Conservation (phyloP, 192 early-diverging fungal species). For the Coemansia sp. region DNA sequence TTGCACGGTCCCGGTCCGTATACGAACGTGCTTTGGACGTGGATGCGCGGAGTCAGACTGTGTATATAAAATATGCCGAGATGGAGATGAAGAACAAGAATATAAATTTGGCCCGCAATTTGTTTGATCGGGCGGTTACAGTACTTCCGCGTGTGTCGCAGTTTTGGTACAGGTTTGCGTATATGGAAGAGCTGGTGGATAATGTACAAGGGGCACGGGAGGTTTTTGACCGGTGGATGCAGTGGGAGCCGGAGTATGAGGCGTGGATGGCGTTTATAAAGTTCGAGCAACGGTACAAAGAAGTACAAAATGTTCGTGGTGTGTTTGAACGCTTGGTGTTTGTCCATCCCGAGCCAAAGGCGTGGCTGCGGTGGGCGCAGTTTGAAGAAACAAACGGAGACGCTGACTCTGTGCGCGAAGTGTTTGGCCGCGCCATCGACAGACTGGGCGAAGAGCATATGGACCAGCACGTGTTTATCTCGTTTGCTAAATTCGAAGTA, state of each 20-base stretch:
- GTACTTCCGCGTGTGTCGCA: conserved; percentile 81
- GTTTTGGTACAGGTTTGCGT: conserved; percentile 95
- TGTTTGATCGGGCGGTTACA: conserved; percentile 89
- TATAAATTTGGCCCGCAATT: conserved; percentile 88
- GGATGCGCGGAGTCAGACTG: conserved; percentile 79
- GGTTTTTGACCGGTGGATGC: conserved; percentile 99
- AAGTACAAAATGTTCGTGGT: conserved; percentile 75
- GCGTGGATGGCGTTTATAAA: conserved; percentile 96
- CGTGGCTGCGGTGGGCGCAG: conserved; percentile 96
- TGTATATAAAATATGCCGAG: conserved; percentile 93
- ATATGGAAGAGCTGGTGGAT: conserved; percentile 96
- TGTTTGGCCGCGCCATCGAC: conserved; percentile 86
- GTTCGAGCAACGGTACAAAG: conserved; percentile 87
- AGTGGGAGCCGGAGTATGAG: conserved; percentile 91
- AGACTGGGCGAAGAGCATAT: conserved; percentile 85
- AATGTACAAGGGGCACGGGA: conserved; percentile 85
- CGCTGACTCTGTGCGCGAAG: conserved; percentile 70
- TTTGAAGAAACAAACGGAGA: conserved; percentile 89
- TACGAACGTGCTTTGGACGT: conserved; percentile 92
- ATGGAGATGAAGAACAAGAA: conserved; percentile 99
- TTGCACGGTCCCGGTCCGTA: conserved; percentile 81
- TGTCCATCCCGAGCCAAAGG: conserved; percentile 86
- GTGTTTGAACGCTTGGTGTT: conserved; percentile 86
- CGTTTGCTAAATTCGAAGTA: conserved; percentile 96
- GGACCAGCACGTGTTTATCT: conserved; percentile 91